phyloP scores from a whole-genome alignment of 371 early-diverging fungal genomes.

The Mortierella sp. region DNA sequence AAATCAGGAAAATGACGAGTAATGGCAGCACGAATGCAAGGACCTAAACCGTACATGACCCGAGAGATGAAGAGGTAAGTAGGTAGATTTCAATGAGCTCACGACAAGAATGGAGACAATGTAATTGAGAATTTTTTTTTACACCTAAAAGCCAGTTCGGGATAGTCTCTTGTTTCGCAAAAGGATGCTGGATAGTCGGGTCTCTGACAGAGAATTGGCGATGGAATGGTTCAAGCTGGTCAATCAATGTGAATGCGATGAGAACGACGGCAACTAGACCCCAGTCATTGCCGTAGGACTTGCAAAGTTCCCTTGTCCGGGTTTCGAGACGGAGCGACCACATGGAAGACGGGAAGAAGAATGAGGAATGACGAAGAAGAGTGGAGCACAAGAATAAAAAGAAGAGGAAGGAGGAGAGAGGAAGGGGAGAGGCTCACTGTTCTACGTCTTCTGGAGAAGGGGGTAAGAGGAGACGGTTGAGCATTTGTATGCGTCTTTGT shows the following conservation, averaged over 20 bases:
- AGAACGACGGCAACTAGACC: slow-evolving; percentile 70
- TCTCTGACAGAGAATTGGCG: slow-evolving; percentile 80
- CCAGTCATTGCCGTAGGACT: slow-evolving; percentile 62
- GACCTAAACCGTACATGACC: slow-evolving; percentile 25
- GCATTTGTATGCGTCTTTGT: no score
- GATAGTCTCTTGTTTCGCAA: slow-evolving; percentile 71
- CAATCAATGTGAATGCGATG: slow-evolving; percentile 66
- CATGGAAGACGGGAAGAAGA: slow-evolving; percentile 20
- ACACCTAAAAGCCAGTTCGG: slow-evolving; percentile 70
- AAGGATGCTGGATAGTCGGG: slow-evolving; percentile 74
- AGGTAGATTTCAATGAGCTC: neutral
- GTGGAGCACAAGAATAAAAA: neutral
- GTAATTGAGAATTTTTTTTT: neutral
- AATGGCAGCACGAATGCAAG: slow-evolving; percentile 68
- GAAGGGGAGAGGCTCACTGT: neutral
- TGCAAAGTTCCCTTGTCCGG: slow-evolving; percentile 39
- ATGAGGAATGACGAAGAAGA: neutral
- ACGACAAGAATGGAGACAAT: neutral
- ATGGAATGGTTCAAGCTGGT: slow-evolving; percentile 74
- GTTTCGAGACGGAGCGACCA: slow-evolving; percentile 15
- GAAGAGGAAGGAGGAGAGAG: neutral
- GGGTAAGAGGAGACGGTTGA: no score
- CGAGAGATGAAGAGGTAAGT: neutral
- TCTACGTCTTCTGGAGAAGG: no score
- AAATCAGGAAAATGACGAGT: slow-evolving; percentile 60